Base-by-base conservation (phyloP, 2,329 filamentous ascomycete species). In the Fusarium drepaniforme region DNA sequence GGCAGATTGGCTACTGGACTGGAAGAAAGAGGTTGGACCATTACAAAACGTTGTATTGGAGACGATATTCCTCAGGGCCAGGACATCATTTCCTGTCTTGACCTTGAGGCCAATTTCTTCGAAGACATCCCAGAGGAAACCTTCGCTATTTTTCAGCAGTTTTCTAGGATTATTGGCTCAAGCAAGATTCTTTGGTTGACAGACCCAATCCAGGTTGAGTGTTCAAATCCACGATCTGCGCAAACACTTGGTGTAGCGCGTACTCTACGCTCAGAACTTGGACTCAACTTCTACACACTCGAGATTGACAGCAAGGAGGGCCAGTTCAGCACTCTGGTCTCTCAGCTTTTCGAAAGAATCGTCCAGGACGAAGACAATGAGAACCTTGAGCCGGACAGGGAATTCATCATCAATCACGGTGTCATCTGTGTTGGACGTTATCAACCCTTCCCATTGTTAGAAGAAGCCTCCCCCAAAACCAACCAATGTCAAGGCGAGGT, bases 61-160 rank as follows among this genome's bases (percentile, higher is more conserved):
- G 46, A 71, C 18, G 11, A 58, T 3, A 15, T 59, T 1, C 66
- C 66, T 2, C 8, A 40, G 7, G 33, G 49, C 9, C 57, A 46
- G 5, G 18, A 66, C 12, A 11, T 71, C 12, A 40, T 71, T 3
- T 71, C 69, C 0, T 71, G 66, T 6, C 28, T 66, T 7, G 69
- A 71, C 13, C 62, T 71, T 13, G 66, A 71, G 21, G 6, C 33
- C 9, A 61, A 40, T n/a, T 71, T 69, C 33, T 71, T 71, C 40
- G 23, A 71, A 6, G 18, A 67, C 1, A 62, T 66, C 3, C 18
- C 66, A 1, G 38, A 40, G 18, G 30, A 71, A 3, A 13, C 0
- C 3, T 66, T 71, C 11, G 25, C 2, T 9, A 6, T 40, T 2
- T 71, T 71, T 16, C 56, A 66, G 30, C 12, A 58, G 3, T 66